Evolutionary conservation across 305 asterid genomes (phyloP).

Genomic region (Fraxinus xanthoxyloides): DNA sequence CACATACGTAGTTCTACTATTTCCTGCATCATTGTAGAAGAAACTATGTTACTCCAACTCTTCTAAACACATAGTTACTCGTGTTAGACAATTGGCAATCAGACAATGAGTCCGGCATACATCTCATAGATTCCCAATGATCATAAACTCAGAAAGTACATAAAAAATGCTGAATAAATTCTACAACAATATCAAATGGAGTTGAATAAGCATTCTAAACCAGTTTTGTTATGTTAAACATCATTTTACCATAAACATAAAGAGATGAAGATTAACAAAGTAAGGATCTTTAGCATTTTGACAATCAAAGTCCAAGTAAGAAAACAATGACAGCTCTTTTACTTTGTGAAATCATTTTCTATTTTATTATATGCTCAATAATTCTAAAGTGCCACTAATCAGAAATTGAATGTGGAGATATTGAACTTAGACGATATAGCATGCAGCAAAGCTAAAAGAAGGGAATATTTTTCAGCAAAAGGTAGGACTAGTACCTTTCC

Average conservation of each 20-base stretch:
- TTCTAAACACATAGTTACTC: not conserved
- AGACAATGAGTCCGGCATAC: not conserved
- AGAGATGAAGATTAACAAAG: not conserved
- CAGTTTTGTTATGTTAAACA: not conserved
- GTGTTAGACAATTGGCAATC: not conserved
- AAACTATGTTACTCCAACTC: not conserved
- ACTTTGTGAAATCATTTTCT: not conserved
- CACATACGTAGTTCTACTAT: slow-evolving; percentile 17
- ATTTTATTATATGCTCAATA: not conserved
- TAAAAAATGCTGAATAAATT: not conserved
- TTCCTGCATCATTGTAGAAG: slow-evolving; percentile 41
- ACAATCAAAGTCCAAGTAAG: not conserved
- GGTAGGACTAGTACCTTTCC: slow-evolving; percentile 33
- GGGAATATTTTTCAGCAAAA: not conserved
- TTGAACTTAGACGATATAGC: not conserved
- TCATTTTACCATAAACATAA: not conserved
- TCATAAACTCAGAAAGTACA: not conserved
- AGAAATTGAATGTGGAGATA: not conserved
- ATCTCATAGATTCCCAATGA: not conserved
- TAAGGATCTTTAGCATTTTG: not conserved
- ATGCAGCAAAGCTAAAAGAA: not conserved
- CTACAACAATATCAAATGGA: not conserved
- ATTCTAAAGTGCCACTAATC: not conserved
- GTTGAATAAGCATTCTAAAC: not conserved
- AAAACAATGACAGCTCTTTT: not conserved